These are phyloP conservation scores for Beauveria rudraprayagi DNA, from an alignment of 2,329 filamentous ascomycete species.

Conservation along the genomic window DNA sequence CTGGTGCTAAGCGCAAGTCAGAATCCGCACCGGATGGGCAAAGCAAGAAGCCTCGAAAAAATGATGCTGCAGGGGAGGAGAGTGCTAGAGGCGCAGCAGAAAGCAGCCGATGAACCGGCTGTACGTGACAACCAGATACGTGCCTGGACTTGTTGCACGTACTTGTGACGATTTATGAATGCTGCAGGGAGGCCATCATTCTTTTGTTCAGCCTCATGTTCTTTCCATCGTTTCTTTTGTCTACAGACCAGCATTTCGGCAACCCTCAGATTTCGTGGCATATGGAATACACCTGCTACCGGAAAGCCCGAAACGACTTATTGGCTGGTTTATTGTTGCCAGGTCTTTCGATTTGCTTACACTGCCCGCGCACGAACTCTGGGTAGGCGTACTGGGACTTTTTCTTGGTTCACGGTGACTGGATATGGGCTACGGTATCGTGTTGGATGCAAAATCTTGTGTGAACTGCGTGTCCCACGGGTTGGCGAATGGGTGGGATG, in stretches of 20 bases:
- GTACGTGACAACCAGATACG: not conserved
- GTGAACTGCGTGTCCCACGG: not conserved
- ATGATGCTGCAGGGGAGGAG: constrained; percentile 36
- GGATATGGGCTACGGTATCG: not conserved
- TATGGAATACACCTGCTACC: not conserved
- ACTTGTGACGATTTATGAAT: constrained; percentile 10
- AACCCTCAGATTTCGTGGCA: not conserved
- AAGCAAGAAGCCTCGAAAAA: constrained; percentile 50
- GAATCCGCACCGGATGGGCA: constrained; percentile 38
- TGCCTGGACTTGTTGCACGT: not conserved
- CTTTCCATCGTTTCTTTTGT: not conserved
- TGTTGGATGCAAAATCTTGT: not conserved
- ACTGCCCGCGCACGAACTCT: not conserved
- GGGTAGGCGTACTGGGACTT: not conserved
- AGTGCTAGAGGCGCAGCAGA: constrained; percentile 25
- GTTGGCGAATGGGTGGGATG: not conserved
- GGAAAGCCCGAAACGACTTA: not conserved
- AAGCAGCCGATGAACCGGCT: constrained; percentile 27
- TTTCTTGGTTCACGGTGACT: not conserved
- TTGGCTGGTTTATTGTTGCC: not conserved
- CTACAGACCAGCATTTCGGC: not conserved
- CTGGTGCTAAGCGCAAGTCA: constrained; percentile 54
- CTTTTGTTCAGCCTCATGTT: not conserved
- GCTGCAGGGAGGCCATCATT: not conserved
- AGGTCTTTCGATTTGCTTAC: not conserved